Base-by-base conservation (phyloP, 257 asterid species). In the Jacaranda copaia region DNA sequence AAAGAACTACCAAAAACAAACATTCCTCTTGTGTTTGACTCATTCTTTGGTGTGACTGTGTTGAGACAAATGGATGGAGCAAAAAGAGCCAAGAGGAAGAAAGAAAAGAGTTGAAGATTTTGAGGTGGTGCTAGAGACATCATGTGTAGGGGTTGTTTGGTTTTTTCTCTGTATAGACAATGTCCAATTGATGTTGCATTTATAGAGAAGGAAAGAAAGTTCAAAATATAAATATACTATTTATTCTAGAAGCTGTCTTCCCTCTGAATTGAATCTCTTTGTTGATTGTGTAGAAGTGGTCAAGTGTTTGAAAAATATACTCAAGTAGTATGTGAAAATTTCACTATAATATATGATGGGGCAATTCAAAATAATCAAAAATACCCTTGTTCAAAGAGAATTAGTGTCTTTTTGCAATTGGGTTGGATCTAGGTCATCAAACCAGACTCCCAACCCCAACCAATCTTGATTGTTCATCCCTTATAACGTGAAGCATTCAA, bases 1-100 rank as follows among this genome's bases (percentile, higher is more conserved):
- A 93, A 18, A 15, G 98, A 93, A 11, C 97, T 93, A 32, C 98
- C 98, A 81, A 93, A 93, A 6, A 91, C 93, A 84, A 93, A 93
- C 89, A 93, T 85, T 52, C 97, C 98, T 52, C 68, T 81, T 25
- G 65, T 73, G 60, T 75, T 89, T 64, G 63, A 7, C 2, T 38
- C 70, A 20, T 80, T 9, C 0, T 83, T 70, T 53, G 15, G 69
- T 67, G 71, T 18, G 51, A 14, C 14, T 16, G 18, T 57, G 77
- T 7, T 57, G 45, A 20, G 57, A 5, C 75, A 76, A 6, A 57
- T 11, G 19, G 84, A 77, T 69, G 74, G 70, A 65, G 48, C 15
- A 6, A 84, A 32, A 36, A 79, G 7, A 10, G 52, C 32, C 0
- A 80, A 64, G 63, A 79, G 80, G 36, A 66, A 20, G 72, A 80